These are phyloP conservation scores for Clonostachys rosea DNA, from an alignment of 2,329 filamentous ascomycete species.

Conservation along the genomic window DNA sequence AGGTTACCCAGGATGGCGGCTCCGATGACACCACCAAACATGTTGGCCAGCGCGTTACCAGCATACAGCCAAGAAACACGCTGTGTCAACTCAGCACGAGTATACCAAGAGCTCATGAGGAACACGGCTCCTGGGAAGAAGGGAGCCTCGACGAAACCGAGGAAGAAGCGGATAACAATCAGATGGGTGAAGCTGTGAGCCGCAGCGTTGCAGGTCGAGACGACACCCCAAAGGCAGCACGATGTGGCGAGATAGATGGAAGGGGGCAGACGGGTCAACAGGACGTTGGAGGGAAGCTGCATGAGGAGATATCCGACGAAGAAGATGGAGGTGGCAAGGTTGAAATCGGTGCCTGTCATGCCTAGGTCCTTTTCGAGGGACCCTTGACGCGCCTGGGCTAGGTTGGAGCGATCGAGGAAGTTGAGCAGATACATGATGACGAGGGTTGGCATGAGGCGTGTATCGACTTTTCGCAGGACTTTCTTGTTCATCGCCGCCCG, in stretches of 20 bases:
- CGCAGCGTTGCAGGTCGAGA: conserved; percentile 52
- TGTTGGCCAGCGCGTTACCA: conserved; percentile 49
- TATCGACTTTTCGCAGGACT: conserved; percentile 66
- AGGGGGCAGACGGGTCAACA: conserved; percentile 48
- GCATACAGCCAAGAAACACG: conserved; percentile 43
- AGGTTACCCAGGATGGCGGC: conserved; percentile 39
- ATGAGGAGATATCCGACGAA: conserved; percentile 62
- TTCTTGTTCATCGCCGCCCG: conserved; percentile 53
- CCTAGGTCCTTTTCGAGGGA: conserved; percentile 54
- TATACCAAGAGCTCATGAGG: conserved; percentile 64
- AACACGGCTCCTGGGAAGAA: conserved; percentile 60
- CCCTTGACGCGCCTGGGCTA: conserved; percentile 60
- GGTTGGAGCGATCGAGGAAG: conserved; percentile 66
- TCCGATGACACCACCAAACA: conserved; percentile 44
- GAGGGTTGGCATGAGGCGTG: conserved; percentile 56
- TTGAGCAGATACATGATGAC: conserved; percentile 73
- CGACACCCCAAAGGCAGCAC: conserved; percentile 55
- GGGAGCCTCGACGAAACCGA: conserved; percentile 59
- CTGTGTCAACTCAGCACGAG: conserved; percentile 22
- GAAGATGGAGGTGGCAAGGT: conserved; percentile 58
- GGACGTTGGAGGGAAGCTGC: conserved; percentile 55
- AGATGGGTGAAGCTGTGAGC: conserved; percentile 47
- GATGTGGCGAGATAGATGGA: conserved; percentile 45
- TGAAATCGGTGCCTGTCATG: conserved; percentile 56
- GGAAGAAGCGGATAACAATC: conserved; percentile 50